Conservation (phyloP, 176 grass and related monocot genomes). For the Tillandsia fasciculata region DNA sequence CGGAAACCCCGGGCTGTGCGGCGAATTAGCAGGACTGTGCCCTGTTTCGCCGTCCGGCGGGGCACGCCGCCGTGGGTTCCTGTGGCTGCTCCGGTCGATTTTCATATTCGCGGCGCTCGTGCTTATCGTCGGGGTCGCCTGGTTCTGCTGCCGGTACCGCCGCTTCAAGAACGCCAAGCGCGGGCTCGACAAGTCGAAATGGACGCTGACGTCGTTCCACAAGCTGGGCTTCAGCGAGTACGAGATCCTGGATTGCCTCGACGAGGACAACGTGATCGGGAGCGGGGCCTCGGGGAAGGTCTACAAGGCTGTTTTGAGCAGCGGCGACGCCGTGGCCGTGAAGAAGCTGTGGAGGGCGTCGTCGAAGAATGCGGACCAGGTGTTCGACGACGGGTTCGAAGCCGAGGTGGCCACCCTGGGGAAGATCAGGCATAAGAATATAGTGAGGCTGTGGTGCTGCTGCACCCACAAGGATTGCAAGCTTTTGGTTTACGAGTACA, state of each 20-base stretch:
- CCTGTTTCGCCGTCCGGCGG: neutral
- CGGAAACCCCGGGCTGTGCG: slow-evolving; percentile 60
- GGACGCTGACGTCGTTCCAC: slow-evolving; percentile 84
- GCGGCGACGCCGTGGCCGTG: slow-evolving; percentile 53
- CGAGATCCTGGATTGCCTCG: slow-evolving; percentile 65
- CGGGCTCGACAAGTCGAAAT: slow-evolving; percentile 48
- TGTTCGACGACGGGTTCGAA: slow-evolving; percentile 41
- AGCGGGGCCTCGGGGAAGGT: slow-evolving; percentile 73
- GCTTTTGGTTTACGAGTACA: slow-evolving; percentile 77
- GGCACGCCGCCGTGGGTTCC: neutral
- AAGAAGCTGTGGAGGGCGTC: slow-evolving; percentile 53
- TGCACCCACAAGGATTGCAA: slow-evolving; percentile 51
- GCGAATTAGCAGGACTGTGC: slow-evolving; percentile 30
- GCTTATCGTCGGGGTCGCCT: slow-evolving; percentile 35
- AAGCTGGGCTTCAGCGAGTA: slow-evolving; percentile 80
- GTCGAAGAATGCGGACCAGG: slow-evolving; percentile 9
- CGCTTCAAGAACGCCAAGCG: slow-evolving; percentile 38
- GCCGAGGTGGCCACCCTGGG: slow-evolving; percentile 75
- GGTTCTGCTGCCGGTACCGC: slow-evolving; percentile 60
- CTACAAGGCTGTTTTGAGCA: slow-evolving; percentile 70
- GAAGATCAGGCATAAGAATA: slow-evolving; percentile 94
- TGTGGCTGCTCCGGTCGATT: slow-evolving; percentile 55
- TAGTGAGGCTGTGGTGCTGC: slow-evolving; percentile 82
- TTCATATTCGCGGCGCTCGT: slow-evolving; percentile 43
- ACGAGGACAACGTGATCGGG: slow-evolving; percentile 70